Conservation (phyloP, 192 early-diverging fungal species). For the Podila minutissima region DNA sequence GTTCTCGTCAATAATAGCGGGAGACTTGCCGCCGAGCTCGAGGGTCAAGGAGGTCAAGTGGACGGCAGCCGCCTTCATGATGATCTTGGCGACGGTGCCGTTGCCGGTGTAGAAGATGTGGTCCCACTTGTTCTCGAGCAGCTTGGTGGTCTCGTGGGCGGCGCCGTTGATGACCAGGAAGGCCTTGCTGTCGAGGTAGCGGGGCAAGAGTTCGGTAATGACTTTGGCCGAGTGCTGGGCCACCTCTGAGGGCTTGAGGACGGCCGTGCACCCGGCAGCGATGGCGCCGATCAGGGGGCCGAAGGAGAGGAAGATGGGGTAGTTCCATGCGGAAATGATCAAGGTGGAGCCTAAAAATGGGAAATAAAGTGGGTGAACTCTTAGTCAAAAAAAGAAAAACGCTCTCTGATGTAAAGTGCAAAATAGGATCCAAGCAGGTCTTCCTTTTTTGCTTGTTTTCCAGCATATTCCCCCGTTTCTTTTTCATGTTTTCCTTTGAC, state of each 20-base stretch:
- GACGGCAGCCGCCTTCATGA: conserved; percentile 86
- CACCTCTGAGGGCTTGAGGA: conserved; percentile 89
- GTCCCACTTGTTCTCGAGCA: conserved; percentile 85
- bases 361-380: too few relatives aligned
- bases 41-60: conserved; percentile 87
- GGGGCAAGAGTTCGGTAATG: conserved; percentile 70
- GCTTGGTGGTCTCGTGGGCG: conserved; percentile 75
- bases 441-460: too few relatives aligned
- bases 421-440: too few relatives aligned
- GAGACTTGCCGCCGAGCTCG: conserved; percentile 94
- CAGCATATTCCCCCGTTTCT: too few relatives aligned
- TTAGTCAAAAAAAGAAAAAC: too few relatives aligned
- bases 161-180: conserved; percentile 83
- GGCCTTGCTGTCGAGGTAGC: conserved; percentile 78
- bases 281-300: conserved; percentile 84
- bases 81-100: conserved; percentile 81
- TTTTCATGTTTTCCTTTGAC: too few relatives aligned
- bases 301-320: conserved; percentile 71
- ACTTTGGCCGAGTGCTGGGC: conserved; percentile 70
- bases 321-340: conserved; percentile 65
- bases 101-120: conserved; percentile 96
- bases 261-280: conserved; percentile 88
- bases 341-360: conserved; percentile 30
- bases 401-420: too few relatives aligned
- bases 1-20: conserved; percentile 74